A percentile compares a stretch with the other conserved stretches of the same genome.
Conservation (phyloP, 2,329 filamentous ascomycete genomes). For the Xylariaceae sp. region DNA sequence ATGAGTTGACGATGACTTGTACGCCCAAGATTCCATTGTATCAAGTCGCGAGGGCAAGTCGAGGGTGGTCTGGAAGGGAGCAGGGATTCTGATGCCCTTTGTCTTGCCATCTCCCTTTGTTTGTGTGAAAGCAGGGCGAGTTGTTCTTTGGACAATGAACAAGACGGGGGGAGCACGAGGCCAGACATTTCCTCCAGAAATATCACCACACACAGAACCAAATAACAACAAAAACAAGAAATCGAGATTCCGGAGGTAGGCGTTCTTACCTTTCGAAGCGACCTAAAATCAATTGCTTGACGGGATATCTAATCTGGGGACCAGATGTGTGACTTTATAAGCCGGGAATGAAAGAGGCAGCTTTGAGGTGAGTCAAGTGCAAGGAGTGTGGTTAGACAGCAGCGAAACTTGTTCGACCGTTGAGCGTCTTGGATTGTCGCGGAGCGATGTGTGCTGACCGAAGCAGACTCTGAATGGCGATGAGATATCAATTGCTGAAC, state of each 20-base stretch:
- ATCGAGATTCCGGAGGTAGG: too few species aligned
- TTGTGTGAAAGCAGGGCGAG: not conserved
- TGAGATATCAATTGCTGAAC: constrained; percentile 21
- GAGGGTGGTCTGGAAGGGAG: not conserved
- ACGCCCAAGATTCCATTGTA: constrained; percentile 3
- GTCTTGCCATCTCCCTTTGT: constrained; percentile 2
- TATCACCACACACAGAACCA: too few species aligned
- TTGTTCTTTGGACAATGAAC: not conserved
- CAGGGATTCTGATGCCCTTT: constrained; percentile 2
- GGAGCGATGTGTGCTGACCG: constrained; percentile 22
- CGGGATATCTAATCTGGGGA: constrained; percentile 15
- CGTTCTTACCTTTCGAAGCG: too few species aligned
- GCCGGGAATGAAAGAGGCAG: constrained; percentile 7
- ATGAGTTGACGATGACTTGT: constrained; percentile 5
- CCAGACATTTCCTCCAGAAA: too few species aligned
- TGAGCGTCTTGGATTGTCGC: constrained; percentile 16
- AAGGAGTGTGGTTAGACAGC: constrained; percentile 22
- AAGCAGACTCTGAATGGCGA: constrained; percentile 19
- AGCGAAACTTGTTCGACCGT: constrained; percentile 20
- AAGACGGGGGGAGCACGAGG: constrained; percentile 8
- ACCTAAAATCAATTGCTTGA: constrained; percentile 5
- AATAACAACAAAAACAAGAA: too few species aligned
- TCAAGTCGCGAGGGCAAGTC: not conserved
- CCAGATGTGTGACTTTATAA: constrained; percentile 12
- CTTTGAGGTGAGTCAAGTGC: constrained; percentile 11